Evolutionary conservation across 225 moss, liverwort and hornwort species (phyloP), one percentile per base, ranked within the genome.

Genomic region (Bryum argenteum): DNA sequence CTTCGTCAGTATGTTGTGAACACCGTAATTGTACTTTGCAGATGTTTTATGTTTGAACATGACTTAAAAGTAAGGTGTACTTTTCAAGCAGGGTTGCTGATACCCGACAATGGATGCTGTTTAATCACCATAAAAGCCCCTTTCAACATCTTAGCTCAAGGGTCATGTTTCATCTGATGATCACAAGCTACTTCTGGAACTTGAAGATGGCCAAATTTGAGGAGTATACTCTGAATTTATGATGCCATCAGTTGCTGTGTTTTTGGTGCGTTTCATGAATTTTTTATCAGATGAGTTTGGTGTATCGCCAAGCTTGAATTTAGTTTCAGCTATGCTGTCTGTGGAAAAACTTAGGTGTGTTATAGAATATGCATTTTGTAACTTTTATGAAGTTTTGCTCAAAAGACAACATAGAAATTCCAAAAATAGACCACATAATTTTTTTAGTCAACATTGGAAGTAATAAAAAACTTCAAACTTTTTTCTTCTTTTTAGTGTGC

Each of bases 11-110:
- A 43, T 69, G 28, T 33, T 28, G 54, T 28, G 17, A 28, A 33
- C 50, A 24, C 16, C 43, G 54, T 33, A 42, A 61, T 84, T 84
- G 22, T 47, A 37, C 57, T 48, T 5, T 58, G 17, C 18, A 26
- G 33, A 45, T 17, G 8, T 45, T 56, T 44, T 33, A 12, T 33
- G 12, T 44, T 10, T 54, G 39, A 21, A 61, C 9, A 39, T n/a
- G 61, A 26, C 43, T 23, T 44, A 8, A 62, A 18, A 54, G 63
- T 63, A 50, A 70, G 52, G 61, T 37, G 17, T 62, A 41, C 23
- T 71, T 16, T 51, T 39, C 62, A 55, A 37, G 47, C 10, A 50
- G 20, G 17, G 22, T 58, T 58, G 47, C n/a, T 66, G n/a, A 58
- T 48, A 38, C 18, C 50, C 23, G 11, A n/a, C 14, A 19, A 5